Conservation (phyloP, 768 basidiomycete species). For the Kondoa subrosea region DNA sequence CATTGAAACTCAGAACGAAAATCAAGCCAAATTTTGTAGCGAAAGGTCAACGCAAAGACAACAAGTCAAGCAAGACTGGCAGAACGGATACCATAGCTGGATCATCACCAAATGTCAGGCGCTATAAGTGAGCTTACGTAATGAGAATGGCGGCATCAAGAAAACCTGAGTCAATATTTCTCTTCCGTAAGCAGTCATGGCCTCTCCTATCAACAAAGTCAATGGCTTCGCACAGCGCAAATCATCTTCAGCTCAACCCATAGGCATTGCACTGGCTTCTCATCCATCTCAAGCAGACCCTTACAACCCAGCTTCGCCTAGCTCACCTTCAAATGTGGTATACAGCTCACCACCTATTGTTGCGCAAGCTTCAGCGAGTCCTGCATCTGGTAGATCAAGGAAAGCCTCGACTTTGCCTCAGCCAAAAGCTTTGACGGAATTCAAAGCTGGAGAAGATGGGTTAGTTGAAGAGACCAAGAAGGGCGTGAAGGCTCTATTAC, state of each 20-base stretch:
- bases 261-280: background rate
- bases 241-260: background rate
- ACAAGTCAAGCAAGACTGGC: no score
- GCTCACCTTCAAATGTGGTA: background rate
- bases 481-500: slow-evolving; percentile 53
- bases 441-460: background rate
- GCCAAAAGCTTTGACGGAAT: background rate
- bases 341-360: no score
- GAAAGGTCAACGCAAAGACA: no score
- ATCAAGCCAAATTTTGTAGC: no score
- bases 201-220: background rate
- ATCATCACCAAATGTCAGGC: no score
- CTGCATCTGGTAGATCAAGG: background rate
- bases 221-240: background rate
- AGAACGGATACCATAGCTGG: no score
- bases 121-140: background rate
- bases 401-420: background rate
- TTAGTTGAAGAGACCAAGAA: background rate
- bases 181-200: no score
- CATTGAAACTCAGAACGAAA: no score
- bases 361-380: background rate
- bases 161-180: background rate
- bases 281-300: background rate
- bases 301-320: background rate
- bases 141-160: background rate